Conservation (phyloP, 768 basidiomycete species). For the Pulveroboletus sp. region DNA sequence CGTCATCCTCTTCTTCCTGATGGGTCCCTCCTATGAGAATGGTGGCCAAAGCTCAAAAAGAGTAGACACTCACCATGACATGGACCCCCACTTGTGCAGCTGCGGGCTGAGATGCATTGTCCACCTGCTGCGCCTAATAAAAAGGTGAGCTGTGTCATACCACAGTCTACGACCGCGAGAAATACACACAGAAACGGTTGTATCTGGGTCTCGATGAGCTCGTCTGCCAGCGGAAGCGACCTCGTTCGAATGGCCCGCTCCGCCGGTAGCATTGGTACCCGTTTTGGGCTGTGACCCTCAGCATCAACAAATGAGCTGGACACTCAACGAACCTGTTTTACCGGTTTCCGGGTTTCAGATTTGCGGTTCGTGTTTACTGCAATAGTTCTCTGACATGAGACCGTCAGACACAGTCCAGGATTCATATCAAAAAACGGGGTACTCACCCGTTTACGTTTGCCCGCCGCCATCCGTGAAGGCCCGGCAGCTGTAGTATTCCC, state of each 20-base stretch:
- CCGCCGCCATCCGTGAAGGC: too few species aligned
- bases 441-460: too few species aligned
- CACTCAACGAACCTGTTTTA: background rate
- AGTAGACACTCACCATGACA: background rate
- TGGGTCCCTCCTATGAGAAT: background rate
- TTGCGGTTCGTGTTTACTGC: background rate
- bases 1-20: background rate
- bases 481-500: too few species aligned
- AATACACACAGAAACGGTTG: background rate
- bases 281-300: too few species aligned
- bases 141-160: background rate
- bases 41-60: too few species aligned
- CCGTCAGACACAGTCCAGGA: background rate
- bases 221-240: too few species aligned
- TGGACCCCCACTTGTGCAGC: background rate
- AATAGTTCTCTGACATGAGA: background rate
- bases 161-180: too few species aligned
- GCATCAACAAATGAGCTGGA: too few species aligned
- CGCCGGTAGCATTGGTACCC: too few species aligned
- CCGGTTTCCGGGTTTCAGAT: background rate
- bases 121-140: background rate
- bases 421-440: too few species aligned
- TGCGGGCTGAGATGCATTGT: background rate
- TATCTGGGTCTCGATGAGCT: background rate
- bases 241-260: too few species aligned